Conservation (phyloP, 2,329 filamentous ascomycete genomes). For the Leptographium flavum region DNA sequence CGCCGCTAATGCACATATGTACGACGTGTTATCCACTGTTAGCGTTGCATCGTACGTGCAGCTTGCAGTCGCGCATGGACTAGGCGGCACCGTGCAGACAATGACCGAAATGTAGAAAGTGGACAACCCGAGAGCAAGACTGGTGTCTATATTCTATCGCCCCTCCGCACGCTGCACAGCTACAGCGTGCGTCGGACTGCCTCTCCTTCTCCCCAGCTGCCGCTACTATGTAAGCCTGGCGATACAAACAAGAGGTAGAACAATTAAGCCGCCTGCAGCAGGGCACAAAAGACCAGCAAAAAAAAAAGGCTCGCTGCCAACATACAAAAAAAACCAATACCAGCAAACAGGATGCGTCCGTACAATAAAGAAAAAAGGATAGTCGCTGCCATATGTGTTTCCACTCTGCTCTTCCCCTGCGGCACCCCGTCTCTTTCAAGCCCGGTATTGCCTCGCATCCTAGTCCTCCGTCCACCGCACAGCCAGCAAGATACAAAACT, state of each 20-base stretch:
- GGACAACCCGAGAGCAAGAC: not conserved
- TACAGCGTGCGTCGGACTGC: too few species aligned
- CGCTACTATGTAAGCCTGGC: constrained; percentile 7
- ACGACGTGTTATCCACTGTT: not conserved
- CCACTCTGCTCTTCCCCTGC: not conserved
- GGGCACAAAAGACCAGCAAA: constrained; percentile 6
- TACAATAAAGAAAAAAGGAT: constrained; percentile 18
- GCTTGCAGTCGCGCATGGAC: too few species aligned
- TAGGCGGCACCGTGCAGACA: too few species aligned
- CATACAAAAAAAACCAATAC: constrained; percentile 14
- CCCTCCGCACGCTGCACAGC: not conserved
- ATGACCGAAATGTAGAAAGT: too few species aligned
- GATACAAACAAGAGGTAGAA: constrained; percentile 3
- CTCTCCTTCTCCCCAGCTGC: constrained; percentile 7
- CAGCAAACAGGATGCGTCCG: constrained; percentile 16
- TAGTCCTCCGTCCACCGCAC: not conserved
- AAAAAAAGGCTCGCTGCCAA: not conserved
- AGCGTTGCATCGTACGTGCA: not conserved
- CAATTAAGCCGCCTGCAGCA: constrained; percentile 13
- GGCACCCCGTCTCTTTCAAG: not conserved
- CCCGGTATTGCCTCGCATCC: not conserved
- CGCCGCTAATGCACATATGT: too few species aligned
- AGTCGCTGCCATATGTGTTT: constrained; percentile 3
- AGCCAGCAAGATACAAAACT: constrained; percentile 8
- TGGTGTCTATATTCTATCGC: not conserved